Percentiles rank a stretch among this genome's conserved stretches.
These are phyloP conservation scores for Periconia sp. DNA, from an alignment of 2,329 filamentous ascomycete species.

Conservation along the genomic window DNA sequence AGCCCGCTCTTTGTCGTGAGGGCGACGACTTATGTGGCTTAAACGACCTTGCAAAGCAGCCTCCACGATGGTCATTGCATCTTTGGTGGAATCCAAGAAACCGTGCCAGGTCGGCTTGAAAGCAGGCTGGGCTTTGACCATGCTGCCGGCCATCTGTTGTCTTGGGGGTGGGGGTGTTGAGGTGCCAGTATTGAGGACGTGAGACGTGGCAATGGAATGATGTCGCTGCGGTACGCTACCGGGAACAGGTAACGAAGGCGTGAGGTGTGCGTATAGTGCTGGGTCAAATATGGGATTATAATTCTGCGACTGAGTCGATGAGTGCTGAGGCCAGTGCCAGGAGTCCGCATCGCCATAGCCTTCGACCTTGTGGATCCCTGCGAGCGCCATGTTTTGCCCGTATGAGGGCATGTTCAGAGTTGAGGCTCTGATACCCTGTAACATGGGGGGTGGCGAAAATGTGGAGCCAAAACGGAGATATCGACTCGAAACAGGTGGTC, in stretches of 20 bases:
- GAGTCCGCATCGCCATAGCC: slow-evolving; percentile 32
- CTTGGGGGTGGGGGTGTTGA: slow-evolving; percentile 33
- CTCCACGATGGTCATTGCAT: slow-evolving; percentile 80
- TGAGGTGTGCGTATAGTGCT: slow-evolving; percentile 30
- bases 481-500: not conserved
- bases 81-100: slow-evolving; percentile 67
- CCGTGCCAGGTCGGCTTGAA: slow-evolving; percentile 69
- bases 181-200: slow-evolving; percentile 23
- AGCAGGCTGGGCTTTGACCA: slow-evolving; percentile 41
- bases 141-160: slow-evolving; percentile 27
- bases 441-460: slow-evolving; percentile 30
- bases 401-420: slow-evolving; percentile 40
- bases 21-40: slow-evolving; percentile 76
- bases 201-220: slow-evolving; percentile 35
- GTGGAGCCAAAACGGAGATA: slow-evolving; percentile 2
- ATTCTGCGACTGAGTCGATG: slow-evolving; percentile 23
- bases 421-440: slow-evolving; percentile 39
- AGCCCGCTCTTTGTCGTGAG: slow-evolving; percentile 79
- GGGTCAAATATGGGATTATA: slow-evolving; percentile 35
- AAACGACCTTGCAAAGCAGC: slow-evolving; percentile 71
- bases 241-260: slow-evolving; percentile 21
- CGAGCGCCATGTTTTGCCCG: slow-evolving; percentile 35
- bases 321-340: slow-evolving; percentile 35
- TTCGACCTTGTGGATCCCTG: slow-evolving; percentile 36
- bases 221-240: slow-evolving; percentile 27